phyloP scores from a whole-genome alignment of 164 flowering plant genomes.

The Warburgia ugandensis region DNA sequence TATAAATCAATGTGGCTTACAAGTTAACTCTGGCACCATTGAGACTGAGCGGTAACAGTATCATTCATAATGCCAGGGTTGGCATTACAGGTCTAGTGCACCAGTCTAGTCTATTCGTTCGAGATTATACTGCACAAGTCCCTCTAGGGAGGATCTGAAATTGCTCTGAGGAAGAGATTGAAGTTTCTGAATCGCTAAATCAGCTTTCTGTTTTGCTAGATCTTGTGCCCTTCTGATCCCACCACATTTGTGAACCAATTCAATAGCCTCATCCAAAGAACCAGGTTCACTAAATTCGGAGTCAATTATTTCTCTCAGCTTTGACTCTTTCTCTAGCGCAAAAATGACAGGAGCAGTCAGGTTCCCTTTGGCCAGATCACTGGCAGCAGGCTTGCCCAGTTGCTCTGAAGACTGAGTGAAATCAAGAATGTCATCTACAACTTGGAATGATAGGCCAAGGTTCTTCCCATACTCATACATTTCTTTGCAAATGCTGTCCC shows the following conservation, averaged over 20 bases:
- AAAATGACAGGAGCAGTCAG: slow-evolving; percentile 90
- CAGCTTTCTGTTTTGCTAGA: slow-evolving; percentile 72
- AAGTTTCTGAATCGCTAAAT: slow-evolving; percentile 57
- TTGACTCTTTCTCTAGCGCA: slow-evolving; percentile 72
- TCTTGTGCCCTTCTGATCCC: slow-evolving; percentile 71
- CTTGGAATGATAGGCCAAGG: slow-evolving; percentile 89
- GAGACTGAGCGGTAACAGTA: background rate
- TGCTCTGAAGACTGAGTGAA: slow-evolving; percentile 92
- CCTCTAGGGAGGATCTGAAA: slow-evolving; percentile 71
- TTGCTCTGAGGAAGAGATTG: slow-evolving; percentile 60
- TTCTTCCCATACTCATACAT: slow-evolving; percentile 89
- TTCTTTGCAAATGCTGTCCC: slow-evolving; percentile 31
- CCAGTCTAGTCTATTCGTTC: slow-evolving; percentile 51
- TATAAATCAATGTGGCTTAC: no score
- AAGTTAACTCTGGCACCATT: no score
- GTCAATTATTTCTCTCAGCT: slow-evolving; percentile 73
- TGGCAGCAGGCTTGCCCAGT: slow-evolving; percentile 89
- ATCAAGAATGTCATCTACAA: slow-evolving; percentile 91
- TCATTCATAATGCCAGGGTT: background rate
- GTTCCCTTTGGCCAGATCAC: slow-evolving; percentile 85
- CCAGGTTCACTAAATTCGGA: slow-evolving; percentile 77
- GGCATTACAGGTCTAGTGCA: background rate
- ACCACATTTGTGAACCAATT: slow-evolving; percentile 49
- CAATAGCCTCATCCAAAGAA: slow-evolving; percentile 67
- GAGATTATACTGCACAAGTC: slow-evolving; percentile 67